A percentile compares a stretch with the other conserved stretches of the same genome.
Evolutionary conservation across 805 yeast genomes (phyloP).

Genomic region (Pichia heedii): DNA sequence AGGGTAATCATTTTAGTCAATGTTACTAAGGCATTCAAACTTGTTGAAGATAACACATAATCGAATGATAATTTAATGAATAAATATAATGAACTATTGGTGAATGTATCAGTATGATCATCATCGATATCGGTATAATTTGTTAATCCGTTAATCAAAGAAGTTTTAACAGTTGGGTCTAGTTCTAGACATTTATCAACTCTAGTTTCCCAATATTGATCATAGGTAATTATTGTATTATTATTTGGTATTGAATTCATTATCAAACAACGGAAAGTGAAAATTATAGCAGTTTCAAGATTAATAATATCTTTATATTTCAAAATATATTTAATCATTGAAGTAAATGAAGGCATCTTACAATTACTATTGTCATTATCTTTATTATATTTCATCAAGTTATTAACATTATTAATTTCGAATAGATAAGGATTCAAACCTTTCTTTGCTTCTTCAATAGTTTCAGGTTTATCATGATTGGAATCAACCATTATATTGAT

Average conservation of each 20-base stretch:
- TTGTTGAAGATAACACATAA: slow-evolving; percentile 3
- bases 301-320: slow-evolving; percentile 16
- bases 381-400: background rate
- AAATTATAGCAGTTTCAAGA: slow-evolving; percentile 36
- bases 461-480: slow-evolving; percentile 53
- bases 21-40: slow-evolving; percentile 8
- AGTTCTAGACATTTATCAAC: slow-evolving; percentile 59
- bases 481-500: slow-evolving; percentile 55
- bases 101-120: slow-evolving; percentile 6
- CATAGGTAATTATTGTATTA: slow-evolving; percentile 50
- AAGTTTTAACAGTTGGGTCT: slow-evolving; percentile 43
- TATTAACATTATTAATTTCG: background rate
- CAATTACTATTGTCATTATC: slow-evolving; percentile 14
- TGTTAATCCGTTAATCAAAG: slow-evolving; percentile 17
- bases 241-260: slow-evolving; percentile 49
- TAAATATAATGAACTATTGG: slow-evolving; percentile 11
- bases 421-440: slow-evolving; percentile 70
- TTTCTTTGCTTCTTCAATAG: slow-evolving; percentile 66
- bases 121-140: slow-evolving; percentile 12
- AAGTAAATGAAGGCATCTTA: slow-evolving; percentile 47
- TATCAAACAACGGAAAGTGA: slow-evolving; percentile 49
- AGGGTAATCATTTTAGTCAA: slow-evolving; percentile 22
- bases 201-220: slow-evolving; percentile 67
- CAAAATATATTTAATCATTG: slow-evolving; percentile 27
- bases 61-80: slow-evolving; percentile 30